A percentile compares a stretch with the other conserved stretches of the same genome.
Conservation (phyloP, 1,139 yeast genomes). For the Yamadazyma diddensiae region DNA sequence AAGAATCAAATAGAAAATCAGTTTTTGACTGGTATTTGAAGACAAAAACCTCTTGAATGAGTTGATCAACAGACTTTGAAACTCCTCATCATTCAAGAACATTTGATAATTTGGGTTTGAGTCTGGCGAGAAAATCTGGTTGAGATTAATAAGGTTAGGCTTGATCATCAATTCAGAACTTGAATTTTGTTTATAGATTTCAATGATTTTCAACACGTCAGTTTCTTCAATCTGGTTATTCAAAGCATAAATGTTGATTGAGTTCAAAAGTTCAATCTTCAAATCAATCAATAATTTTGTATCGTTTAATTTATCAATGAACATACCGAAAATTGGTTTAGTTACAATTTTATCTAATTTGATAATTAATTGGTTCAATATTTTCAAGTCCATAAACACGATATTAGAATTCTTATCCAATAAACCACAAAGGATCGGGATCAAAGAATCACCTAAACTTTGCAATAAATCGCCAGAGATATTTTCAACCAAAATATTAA, state of each 20-base stretch:
- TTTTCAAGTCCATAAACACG: slow-evolving; percentile 10
- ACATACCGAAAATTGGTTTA: slow-evolving; percentile 7
- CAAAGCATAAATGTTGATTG: slow-evolving; percentile 9
- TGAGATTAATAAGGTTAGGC: slow-evolving; percentile 11
- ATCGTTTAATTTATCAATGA: slow-evolving; percentile 13
- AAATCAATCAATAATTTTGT: slow-evolving; percentile 13
- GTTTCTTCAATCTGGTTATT: slow-evolving; percentile 4
- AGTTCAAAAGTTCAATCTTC: slow-evolving; percentile 13
- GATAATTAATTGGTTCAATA: slow-evolving; percentile 20
- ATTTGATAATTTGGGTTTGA: slow-evolving; percentile 7
- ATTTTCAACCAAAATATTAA: slow-evolving; percentile 7
- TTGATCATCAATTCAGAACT: slow-evolving; percentile 12
- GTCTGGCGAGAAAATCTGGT: slow-evolving; percentile 7
- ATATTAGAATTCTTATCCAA: slow-evolving; percentile 10
- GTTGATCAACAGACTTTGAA: slow-evolving; percentile 5
- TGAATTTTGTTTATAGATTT: slow-evolving; percentile 8
- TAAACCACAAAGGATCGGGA: slow-evolving; percentile 9
- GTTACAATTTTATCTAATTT: slow-evolving; percentile 5
- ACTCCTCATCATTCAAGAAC: slow-evolving; percentile 7
- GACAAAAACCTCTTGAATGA: slow-evolving; percentile 8
- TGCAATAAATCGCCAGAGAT: slow-evolving; percentile 2
- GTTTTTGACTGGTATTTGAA: slow-evolving; percentile 7
- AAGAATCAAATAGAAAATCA: slow-evolving; percentile 10
- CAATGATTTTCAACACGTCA: slow-evolving; percentile 3
- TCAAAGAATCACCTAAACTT: slow-evolving; percentile 5